These are phyloP conservation scores for Xylogone sp. DNA, from an alignment of 2,329 filamentous ascomycete genomes.

Conservation along the genomic window DNA sequence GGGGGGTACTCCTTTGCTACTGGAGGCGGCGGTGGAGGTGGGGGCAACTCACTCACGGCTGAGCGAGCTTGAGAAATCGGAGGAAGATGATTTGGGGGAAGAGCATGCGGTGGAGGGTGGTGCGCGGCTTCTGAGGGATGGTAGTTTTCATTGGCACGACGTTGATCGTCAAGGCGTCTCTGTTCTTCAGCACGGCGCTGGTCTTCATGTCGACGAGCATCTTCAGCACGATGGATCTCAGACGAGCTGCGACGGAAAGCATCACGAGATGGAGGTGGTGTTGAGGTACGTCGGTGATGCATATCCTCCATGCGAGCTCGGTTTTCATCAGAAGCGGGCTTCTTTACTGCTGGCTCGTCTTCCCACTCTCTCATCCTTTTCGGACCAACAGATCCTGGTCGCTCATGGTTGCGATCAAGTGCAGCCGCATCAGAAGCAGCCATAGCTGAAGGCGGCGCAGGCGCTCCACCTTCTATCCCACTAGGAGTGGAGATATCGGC, in stretches of 20 bases:
- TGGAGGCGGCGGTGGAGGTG: slow-evolving; percentile 37
- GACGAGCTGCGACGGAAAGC: slow-evolving; percentile 75
- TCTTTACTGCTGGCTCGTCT: slow-evolving; percentile 72
- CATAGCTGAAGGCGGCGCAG: slow-evolving; percentile 60
- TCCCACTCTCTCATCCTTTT: slow-evolving; percentile 95
- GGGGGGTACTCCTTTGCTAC: slow-evolving; percentile 45
- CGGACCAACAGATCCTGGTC: slow-evolving; percentile 73
- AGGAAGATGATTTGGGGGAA: slow-evolving; percentile 52
- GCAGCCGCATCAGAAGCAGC: slow-evolving; percentile 66
- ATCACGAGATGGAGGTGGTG: slow-evolving; percentile 58
- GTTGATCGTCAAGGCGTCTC: slow-evolving; percentile 54
- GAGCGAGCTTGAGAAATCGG: slow-evolving; percentile 50
- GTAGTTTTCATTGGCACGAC: slow-evolving; percentile 73
- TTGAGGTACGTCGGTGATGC: slow-evolving; percentile 72
- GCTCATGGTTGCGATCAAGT: slow-evolving; percentile 62
- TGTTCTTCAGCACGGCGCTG: slow-evolving; percentile 63
- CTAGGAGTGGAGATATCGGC: slow-evolving; percentile 45
- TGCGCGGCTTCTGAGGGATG: slow-evolving; percentile 92
- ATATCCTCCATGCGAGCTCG: slow-evolving; percentile 83
- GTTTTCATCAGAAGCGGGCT: slow-evolving; percentile 83
- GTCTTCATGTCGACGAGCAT: slow-evolving; percentile 67
- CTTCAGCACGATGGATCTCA: slow-evolving; percentile 58
- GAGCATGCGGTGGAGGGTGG: slow-evolving; percentile 64
- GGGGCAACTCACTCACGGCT: slow-evolving; percentile 39
- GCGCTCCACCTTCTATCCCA: slow-evolving; percentile 55